Conservation (phyloP, 768 basidiomycete species). For the Boletus reticuloceps region DNA sequence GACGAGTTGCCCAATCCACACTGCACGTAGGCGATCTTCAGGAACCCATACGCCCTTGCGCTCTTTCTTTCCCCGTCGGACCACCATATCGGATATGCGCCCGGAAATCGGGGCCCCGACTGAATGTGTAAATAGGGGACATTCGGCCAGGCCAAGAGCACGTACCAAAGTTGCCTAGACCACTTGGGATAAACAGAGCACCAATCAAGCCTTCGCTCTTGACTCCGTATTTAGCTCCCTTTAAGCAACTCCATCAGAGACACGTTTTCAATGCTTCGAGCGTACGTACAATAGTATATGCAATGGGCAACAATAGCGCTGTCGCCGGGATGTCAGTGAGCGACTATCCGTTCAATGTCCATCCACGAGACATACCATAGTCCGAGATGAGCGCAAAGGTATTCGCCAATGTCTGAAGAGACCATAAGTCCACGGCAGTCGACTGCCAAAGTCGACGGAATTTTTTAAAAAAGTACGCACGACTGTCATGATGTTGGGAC, state of each 20-base stretch:
- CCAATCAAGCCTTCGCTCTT: conserved; percentile 21
- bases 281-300: conserved; percentile 58
- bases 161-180: conserved; percentile 23
- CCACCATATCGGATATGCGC: conserved; percentile 51
- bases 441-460: neutral
- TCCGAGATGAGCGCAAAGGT: conserved; percentile 24
- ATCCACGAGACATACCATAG: conserved; percentile 30
- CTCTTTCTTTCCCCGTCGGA: conserved; percentile 44
- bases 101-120: conserved; percentile 64
- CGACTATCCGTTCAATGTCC: neutral
- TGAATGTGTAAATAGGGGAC: conserved; percentile 18
- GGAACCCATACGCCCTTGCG: conserved; percentile 62
- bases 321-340: neutral
- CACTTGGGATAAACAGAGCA: conserved; percentile 23
- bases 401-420: conserved; percentile 42
- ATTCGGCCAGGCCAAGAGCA: neutral
- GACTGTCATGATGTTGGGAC: conserved; percentile 54
- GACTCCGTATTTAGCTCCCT: conserved; percentile 45
- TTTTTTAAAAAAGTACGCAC: conserved; percentile 43
- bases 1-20: conserved; percentile 42
- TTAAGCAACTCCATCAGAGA: neutral
- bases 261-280: neutral
- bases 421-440: neutral
- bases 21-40: conserved; percentile 62
- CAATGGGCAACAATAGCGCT: conserved; percentile 54